Conservation (phyloP, 495 filamentous ascomycete genomes). For the Hypoxylon crocopeplum region DNA sequence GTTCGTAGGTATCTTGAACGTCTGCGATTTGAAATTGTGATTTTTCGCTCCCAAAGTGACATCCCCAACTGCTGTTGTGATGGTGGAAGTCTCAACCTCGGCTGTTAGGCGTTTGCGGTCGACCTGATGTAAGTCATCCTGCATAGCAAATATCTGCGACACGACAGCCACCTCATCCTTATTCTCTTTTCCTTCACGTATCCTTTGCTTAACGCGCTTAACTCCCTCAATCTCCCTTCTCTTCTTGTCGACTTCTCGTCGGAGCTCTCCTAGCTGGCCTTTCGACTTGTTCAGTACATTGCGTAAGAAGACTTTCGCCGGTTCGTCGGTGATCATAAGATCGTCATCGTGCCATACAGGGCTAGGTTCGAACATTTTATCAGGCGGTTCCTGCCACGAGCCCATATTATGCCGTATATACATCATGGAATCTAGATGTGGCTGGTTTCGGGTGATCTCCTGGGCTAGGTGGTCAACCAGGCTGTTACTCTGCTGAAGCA, state of each 20-base stretch:
- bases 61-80: constrained; percentile 86
- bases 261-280: constrained; percentile 74
- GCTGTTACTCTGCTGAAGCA: constrained; percentile 73
- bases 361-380: constrained; percentile 91
- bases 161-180: constrained; percentile 83
- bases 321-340: constrained; percentile 79
- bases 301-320: constrained; percentile 85
- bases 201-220: constrained; percentile 71
- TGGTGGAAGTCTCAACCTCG: constrained; percentile 90
- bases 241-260: constrained; percentile 83
- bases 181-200: constrained; percentile 83
- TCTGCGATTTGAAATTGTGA: constrained; percentile 96
- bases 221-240: constrained; percentile 78
- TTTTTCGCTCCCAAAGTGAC: constrained; percentile 88
- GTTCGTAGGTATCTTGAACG: constrained; percentile 98
- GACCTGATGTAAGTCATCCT: constrained; percentile 85
- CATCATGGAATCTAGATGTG: constrained; percentile 93
- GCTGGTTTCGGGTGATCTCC: constrained; percentile 89
- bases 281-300: constrained; percentile 94
- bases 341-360: constrained; percentile 97
- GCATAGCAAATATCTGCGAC: constrained; percentile 73
- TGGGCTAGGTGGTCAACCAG: constrained; percentile 71
- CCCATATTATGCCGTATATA: constrained; percentile 90
- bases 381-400: constrained; percentile 78
- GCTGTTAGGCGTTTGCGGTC: constrained; percentile 85